phyloP scores from a whole-genome alignment of 768 basidiomycete genomes.

The Gloeopeniophorella convolvens region DNA sequence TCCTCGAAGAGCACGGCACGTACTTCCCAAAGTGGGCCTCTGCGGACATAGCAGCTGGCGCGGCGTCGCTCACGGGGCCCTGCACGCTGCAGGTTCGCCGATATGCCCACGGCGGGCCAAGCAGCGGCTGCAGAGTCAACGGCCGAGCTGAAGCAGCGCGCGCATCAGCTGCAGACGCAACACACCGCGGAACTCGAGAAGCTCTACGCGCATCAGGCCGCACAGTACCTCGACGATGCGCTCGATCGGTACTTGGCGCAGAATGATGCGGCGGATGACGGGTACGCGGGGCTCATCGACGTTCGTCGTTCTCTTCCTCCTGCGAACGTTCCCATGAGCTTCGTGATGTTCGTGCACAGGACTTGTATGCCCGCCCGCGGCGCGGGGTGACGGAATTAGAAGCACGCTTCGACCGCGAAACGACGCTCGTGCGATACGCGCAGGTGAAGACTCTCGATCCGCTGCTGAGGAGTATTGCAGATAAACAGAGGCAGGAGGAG shows the following conservation, averaged over 20 bases:
- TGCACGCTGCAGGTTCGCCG: constrained; percentile 7
- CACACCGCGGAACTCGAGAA: constrained; percentile 29
- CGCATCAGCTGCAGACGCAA: constrained; percentile 26
- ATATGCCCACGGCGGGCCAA: constrained; percentile 12
- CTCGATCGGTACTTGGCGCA: constrained; percentile 22
- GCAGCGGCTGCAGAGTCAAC: constrained; percentile 23
- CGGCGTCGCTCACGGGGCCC: constrained; percentile 1
- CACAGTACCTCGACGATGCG: constrained; percentile 31
- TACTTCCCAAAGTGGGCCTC: constrained; percentile 21
- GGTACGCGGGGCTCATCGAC: not conserved
- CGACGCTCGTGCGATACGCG: constrained; percentile 7
- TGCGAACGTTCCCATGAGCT: not conserved
- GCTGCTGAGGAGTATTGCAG: not conserved
- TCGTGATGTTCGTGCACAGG: not conserved
- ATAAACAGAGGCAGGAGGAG: constrained; percentile 12
- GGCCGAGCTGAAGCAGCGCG: constrained; percentile 25
- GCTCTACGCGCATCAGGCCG: constrained; percentile 27
- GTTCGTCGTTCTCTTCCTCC: constrained; percentile 10
- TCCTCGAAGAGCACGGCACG: constrained; percentile 16
- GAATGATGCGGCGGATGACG: constrained; percentile 13
- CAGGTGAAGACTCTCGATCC: constrained; percentile 12
- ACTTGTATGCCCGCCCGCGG: constrained; percentile 3
- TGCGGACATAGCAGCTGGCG: not conserved
- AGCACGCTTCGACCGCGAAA: constrained; percentile 9
- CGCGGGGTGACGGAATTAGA: constrained; percentile 5